Conservation (phyloP, 208 protist species). For the Blastocrithidia nonstop region DNA sequence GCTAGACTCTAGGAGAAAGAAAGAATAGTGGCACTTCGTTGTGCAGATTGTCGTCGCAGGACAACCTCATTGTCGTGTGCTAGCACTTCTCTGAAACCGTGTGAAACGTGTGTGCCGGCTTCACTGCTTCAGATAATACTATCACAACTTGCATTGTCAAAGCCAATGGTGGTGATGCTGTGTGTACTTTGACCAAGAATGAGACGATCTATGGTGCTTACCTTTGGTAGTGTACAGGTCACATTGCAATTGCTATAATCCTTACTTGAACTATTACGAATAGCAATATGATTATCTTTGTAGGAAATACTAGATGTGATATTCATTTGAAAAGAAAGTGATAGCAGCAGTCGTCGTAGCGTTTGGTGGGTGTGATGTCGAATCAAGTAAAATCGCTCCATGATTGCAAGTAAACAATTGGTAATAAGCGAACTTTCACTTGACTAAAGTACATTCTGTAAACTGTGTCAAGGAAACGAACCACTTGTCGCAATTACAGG, state of each 20-base stretch:
- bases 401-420: conserved; percentile 1
- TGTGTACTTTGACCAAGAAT: conserved; percentile 45
- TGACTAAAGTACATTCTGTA: too few relatives aligned
- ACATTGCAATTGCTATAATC: background rate
- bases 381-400: conserved; percentile 53
- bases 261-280: conserved; percentile 7
- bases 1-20: conserved; percentile 26
- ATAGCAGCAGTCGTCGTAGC: conserved; percentile 42
- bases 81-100: conserved; percentile 68
- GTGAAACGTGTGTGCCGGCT: conserved; percentile 26
- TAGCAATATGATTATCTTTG: conserved; percentile 25
- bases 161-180: conserved; percentile 25
- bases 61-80: conserved; percentile 54
- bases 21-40: conserved; percentile 47
- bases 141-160: conserved; percentile 66
- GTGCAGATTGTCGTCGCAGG: conserved; percentile 22
- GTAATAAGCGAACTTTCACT: too few relatives aligned
- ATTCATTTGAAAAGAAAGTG: conserved; percentile 40
- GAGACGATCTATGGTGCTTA: too few relatives aligned
- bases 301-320: conserved; percentile 42
- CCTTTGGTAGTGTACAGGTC: too few relatives aligned
- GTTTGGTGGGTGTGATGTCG: conserved; percentile 50
- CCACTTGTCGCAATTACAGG: too few relatives aligned
- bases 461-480: too few relatives aligned
- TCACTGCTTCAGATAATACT: conserved; percentile 64